A percentile compares a stretch with the other conserved stretches of the same genome.
Conservation (phyloP, 2,329 filamentous ascomycete species). For the Colletotrichum sp. region DNA sequence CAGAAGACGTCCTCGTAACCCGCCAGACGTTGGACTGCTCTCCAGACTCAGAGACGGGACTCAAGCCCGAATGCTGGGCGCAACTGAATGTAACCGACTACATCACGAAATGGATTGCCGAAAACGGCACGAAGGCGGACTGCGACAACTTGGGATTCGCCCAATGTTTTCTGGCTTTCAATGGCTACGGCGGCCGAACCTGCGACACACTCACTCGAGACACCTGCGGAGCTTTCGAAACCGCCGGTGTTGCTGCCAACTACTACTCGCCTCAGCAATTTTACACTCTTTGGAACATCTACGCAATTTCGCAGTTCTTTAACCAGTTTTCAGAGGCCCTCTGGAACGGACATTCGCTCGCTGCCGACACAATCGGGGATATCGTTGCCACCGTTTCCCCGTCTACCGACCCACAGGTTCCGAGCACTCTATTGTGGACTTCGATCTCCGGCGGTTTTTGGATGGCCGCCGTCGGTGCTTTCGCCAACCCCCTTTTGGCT, state of each 20-base stretch:
- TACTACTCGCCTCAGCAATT: constrained; percentile 30
- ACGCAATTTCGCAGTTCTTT: constrained; percentile 31
- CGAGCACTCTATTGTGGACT: constrained; percentile 25
- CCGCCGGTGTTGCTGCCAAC: constrained; percentile 15
- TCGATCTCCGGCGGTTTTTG: constrained; percentile 24
- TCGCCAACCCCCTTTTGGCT: constrained; percentile 15
- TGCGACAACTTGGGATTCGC: constrained; percentile 29
- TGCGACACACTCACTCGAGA: constrained; percentile 28
- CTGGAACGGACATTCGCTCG: constrained; percentile 27
- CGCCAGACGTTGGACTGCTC: not conserved
- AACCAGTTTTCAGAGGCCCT: constrained; percentile 31
- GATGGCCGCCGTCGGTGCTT: constrained; percentile 16
- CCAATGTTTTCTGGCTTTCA: constrained; percentile 30
- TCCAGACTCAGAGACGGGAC: constrained; percentile 7
- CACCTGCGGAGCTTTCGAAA: constrained; percentile 26
- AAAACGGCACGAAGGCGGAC: constrained; percentile 28
- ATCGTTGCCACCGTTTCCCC: constrained; percentile 30
- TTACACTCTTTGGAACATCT: constrained; percentile 33
- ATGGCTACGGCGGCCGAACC: constrained; percentile 28
- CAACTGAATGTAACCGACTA: constrained; percentile 26
- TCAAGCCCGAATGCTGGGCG: constrained; percentile 27
- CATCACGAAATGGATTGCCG: constrained; percentile 28
- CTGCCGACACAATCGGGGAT: constrained; percentile 27
- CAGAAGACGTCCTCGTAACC: not conserved
- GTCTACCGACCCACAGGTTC: constrained; percentile 21